Evolutionary conservation across 495 filamentous ascomycete species (phyloP).

Genomic region (Penicillium coprophilum): DNA sequence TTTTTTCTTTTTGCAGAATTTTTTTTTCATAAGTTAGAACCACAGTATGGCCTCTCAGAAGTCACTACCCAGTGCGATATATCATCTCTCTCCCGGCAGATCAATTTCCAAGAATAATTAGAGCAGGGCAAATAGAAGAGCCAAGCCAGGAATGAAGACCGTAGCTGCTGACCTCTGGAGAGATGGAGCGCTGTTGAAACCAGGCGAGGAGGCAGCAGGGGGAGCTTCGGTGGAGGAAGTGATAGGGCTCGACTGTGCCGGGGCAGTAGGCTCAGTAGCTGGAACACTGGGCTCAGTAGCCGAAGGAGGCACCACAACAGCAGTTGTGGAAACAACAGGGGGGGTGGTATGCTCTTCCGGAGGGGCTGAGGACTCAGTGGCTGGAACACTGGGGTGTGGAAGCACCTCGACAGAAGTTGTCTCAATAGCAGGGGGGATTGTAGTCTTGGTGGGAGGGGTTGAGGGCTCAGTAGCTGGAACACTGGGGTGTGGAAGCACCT

Average conservation of each 20-base stretch:
- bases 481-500: background rate
- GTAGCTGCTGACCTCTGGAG: conserved; percentile 22
- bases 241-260: conserved; percentile 7
- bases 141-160: conserved; percentile 25
- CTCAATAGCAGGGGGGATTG: background rate
- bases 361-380: background rate
- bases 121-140: conserved; percentile 18
- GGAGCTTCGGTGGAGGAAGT: conserved; percentile 14
- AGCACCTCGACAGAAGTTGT: background rate
- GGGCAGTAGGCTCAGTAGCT: conserved; percentile 9
- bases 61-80: background rate
- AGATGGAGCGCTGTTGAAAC: conserved; percentile 25
- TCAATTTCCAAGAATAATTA: conserved; percentile 7
- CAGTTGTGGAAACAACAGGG: background rate
- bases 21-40: background rate
- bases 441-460: too few relatives aligned
- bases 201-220: conserved; percentile 17
- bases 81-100: background rate
- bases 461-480: conserved; percentile 5
- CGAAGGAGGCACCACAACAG: conserved; percentile 3
- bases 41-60: background rate
- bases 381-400: background rate
- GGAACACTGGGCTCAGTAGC: conserved; percentile 8
- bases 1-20: conserved; percentile 2
- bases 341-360: background rate